A percentile compares a stretch with the other conserved stretches of the same genome.
Conservation (phyloP, 176 grass and related monocot genomes). For the Calamus simplicifolius region DNA sequence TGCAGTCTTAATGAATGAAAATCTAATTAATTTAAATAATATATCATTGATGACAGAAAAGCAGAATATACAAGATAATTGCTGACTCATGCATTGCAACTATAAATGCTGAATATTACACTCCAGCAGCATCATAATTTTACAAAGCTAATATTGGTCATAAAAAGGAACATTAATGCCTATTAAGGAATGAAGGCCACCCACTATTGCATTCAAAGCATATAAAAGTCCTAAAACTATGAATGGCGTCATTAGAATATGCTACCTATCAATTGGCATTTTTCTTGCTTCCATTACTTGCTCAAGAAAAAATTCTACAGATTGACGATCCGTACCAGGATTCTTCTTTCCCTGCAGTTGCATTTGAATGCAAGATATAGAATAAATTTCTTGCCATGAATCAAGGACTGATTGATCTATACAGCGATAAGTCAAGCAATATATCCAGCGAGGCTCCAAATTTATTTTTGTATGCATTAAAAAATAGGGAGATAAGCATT, state of each 20-base stretch:
- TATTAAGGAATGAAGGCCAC: not conserved
- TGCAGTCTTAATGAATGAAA: too few relatives aligned
- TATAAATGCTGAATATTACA: too few relatives aligned
- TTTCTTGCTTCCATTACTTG: slow-evolving; percentile 59
- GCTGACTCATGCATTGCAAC: too few relatives aligned
- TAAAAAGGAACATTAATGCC: not conserved
- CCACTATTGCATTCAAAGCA: not conserved
- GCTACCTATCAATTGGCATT: slow-evolving; percentile 82
- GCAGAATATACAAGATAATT: too few relatives aligned
- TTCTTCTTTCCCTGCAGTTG: slow-evolving; percentile 81
- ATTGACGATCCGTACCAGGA: slow-evolving; percentile 58
- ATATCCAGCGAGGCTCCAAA: too few relatives aligned
- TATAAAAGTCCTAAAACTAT: not conserved
- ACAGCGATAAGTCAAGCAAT: too few relatives aligned
- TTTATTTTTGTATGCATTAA: too few relatives aligned
- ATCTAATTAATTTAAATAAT: too few relatives aligned
- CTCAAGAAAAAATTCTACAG: slow-evolving; percentile 66
- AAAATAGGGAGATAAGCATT: too few relatives aligned
- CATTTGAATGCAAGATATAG: not conserved
- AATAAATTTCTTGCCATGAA: not conserved
- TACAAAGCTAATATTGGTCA: not conserved
- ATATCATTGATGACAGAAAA: too few relatives aligned
- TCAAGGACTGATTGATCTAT: too few relatives aligned
- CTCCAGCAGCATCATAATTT: not conserved
- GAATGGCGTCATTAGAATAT: not conserved